A percentile compares a stretch with the other conserved stretches of the same genome.
phyloP scores from a whole-genome alignment of 345 rosid genomes.

The Sisymbrium altissimum region DNA sequence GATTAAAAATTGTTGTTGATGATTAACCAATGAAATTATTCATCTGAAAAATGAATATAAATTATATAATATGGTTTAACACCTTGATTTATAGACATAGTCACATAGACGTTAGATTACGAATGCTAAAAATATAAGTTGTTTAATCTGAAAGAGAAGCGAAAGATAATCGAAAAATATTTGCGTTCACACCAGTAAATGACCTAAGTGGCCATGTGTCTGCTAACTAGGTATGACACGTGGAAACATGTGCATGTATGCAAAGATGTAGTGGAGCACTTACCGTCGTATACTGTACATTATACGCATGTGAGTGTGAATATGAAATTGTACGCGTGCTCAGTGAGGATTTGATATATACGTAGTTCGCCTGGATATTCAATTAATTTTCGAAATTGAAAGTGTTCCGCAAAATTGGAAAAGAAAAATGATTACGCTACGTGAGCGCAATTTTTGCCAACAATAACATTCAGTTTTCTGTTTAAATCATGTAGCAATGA shows the following conservation, averaged over 20 bases:
- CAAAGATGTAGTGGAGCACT: too few species aligned
- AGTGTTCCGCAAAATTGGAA: background rate
- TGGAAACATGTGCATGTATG: background rate
- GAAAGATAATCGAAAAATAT: background rate
- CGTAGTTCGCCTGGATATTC: too few species aligned
- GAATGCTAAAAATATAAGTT: background rate
- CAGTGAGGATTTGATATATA: background rate
- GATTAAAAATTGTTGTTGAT: background rate
- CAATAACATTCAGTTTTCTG: background rate
- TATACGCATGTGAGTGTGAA: background rate
- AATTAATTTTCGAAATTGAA: too few species aligned
- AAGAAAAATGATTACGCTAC: background rate
- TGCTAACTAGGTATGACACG: background rate
- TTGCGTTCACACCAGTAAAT: constrained; percentile 9
- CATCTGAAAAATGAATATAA: background rate
- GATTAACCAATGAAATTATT: background rate
- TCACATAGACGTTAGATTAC: background rate
- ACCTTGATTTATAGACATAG: background rate
- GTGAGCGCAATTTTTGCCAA: background rate
- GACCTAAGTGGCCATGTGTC: background rate
- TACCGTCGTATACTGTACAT: too few species aligned
- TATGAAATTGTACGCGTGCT: background rate
- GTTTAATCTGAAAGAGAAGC: background rate
- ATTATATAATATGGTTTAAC: background rate
- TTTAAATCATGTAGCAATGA: background rate